A percentile compares a stretch with the other conserved stretches of the same genome.
These are phyloP conservation scores for Tulasnella sp. DNA, from an alignment of 768 basidiomycete genomes.

Conservation along the genomic window DNA sequence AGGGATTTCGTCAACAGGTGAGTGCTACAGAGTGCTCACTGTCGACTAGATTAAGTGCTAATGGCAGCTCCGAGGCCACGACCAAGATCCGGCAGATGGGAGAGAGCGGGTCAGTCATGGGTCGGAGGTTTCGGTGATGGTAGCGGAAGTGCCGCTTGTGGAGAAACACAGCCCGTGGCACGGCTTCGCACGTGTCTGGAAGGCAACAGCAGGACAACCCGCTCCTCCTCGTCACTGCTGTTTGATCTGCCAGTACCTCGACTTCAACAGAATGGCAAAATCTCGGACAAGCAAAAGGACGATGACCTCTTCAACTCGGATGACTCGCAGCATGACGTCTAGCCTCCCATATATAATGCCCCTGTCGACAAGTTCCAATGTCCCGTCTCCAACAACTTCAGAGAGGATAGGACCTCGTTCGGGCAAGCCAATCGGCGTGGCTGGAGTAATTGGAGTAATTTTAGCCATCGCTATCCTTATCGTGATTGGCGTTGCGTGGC, in stretches of 20 bases:
- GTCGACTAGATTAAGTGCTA: constrained; percentile 5
- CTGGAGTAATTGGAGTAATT: constrained; percentile 5
- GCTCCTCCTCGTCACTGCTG: not conserved
- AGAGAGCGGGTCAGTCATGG: not conserved
- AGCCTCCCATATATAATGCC: not conserved
- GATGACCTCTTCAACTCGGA: not conserved
- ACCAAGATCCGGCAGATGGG: constrained; percentile 27
- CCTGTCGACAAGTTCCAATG: not conserved
- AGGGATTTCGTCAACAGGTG: not conserved
- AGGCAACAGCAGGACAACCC: not conserved
- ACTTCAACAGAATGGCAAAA: not conserved
- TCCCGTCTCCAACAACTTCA: not conserved
- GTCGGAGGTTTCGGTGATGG: not conserved
- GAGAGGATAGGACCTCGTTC: not conserved
- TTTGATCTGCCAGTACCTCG: not conserved
- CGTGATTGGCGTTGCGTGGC: not conserved
- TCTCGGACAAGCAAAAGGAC: not conserved
- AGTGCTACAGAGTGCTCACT: not conserved
- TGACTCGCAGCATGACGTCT: constrained; percentile 14
- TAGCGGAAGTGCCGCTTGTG: constrained; percentile 3
- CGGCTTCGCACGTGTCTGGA: not conserved
- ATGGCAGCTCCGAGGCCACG: constrained; percentile 19
- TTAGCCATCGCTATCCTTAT: not conserved
- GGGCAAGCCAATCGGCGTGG: not conserved
- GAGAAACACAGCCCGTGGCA: not conserved